A percentile compares a stretch with the other conserved stretches of the same genome.
These are phyloP conservation scores for Fusarium coffeatum DNA, from an alignment of 2,329 filamentous ascomycete genomes.

Conservation along the genomic window DNA sequence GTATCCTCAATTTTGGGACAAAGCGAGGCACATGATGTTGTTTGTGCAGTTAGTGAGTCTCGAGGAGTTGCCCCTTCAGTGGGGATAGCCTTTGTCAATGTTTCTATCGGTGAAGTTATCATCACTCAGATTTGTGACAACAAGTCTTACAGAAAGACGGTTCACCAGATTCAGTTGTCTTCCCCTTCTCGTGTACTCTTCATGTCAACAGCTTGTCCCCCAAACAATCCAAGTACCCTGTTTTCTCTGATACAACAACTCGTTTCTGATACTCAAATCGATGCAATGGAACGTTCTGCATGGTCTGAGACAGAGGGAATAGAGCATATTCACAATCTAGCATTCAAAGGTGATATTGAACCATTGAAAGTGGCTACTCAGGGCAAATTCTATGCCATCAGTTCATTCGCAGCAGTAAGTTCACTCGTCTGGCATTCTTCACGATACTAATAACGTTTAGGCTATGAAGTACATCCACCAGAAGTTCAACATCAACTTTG, in stretches of 20 bases:
- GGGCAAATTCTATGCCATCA: conserved; percentile 88
- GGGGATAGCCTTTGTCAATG: conserved; percentile 87
- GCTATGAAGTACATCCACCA: conserved; percentile 84
- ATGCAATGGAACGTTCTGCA: conserved; percentile 76
- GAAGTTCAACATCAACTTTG: conserved; percentile 74
- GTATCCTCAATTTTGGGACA: conserved; percentile 56
- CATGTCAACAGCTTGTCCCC: conserved; percentile 73
- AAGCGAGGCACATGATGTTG: conserved; percentile 72
- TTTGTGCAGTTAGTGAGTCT: conserved; percentile 91
- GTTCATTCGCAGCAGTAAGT: conserved; percentile 83
- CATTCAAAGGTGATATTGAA: conserved; percentile 82
- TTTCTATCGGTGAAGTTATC: conserved; percentile 84
- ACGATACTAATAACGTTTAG: conserved; percentile 56
- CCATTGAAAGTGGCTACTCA: conserved; percentile 81
- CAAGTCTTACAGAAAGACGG: conserved; percentile 88
- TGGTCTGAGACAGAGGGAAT: conserved; percentile 85
- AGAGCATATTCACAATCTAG: conserved; percentile 82
- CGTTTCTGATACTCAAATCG: conserved; percentile 48
- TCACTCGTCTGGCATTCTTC: too few species aligned
- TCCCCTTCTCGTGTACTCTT: conserved; percentile 84
- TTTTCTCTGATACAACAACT: conserved; percentile 77
- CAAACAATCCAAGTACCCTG: conserved; percentile 77
- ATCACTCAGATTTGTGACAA: conserved; percentile 93
- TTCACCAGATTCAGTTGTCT: conserved; percentile 87
- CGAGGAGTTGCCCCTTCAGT: conserved; percentile 88